These are phyloP conservation scores for Colletotrichum siamense DNA, from an alignment of 2,329 filamentous ascomycete species.

Conservation along the genomic window DNA sequence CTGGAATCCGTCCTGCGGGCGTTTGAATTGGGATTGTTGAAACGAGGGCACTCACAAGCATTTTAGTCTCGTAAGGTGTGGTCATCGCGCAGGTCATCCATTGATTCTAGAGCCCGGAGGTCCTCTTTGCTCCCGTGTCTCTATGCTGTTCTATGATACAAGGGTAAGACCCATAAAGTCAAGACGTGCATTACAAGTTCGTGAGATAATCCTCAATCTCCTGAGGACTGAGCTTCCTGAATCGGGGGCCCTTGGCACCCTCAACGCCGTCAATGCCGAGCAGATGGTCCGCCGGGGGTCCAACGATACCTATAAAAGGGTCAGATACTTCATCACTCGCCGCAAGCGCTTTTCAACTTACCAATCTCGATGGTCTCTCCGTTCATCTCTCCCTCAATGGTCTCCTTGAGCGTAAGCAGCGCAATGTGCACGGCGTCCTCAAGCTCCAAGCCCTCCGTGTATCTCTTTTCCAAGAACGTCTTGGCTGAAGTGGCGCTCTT, in stretches of 20 bases:
- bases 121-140: slow-evolving; percentile 12
- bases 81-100: slow-evolving; percentile 18
- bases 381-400: slow-evolving; percentile 99
- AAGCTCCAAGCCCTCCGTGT: slow-evolving; percentile 94
- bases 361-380: slow-evolving; percentile 98
- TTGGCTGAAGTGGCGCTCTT: slow-evolving; percentile 98
- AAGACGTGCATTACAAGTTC: slow-evolving; percentile 74
- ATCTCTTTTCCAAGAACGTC: slow-evolving; percentile 99
- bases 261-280: slow-evolving; percentile 91
- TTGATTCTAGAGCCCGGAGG: slow-evolving; percentile 22
- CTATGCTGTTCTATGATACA: slow-evolving; percentile 42
- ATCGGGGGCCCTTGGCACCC: slow-evolving; percentile 82
- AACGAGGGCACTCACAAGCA: background rate
- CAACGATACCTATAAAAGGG: slow-evolving; percentile 78
- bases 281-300: slow-evolving; percentile 90
- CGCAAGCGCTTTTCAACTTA: slow-evolving; percentile 46
- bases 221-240: slow-evolving; percentile 93
- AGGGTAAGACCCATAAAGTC: slow-evolving; percentile 28
- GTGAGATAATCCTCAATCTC: slow-evolving; percentile 99
- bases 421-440: slow-evolving; percentile 99
- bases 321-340: background rate
- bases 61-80: background rate
- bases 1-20: background rate
- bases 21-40: background rate
- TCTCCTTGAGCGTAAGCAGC: slow-evolving; percentile 96